Percentiles rank a stretch among this genome's conserved stretches.
phyloP scores from a whole-genome alignment of 768 basidiomycete species.

The Nidularia sp. region DNA sequence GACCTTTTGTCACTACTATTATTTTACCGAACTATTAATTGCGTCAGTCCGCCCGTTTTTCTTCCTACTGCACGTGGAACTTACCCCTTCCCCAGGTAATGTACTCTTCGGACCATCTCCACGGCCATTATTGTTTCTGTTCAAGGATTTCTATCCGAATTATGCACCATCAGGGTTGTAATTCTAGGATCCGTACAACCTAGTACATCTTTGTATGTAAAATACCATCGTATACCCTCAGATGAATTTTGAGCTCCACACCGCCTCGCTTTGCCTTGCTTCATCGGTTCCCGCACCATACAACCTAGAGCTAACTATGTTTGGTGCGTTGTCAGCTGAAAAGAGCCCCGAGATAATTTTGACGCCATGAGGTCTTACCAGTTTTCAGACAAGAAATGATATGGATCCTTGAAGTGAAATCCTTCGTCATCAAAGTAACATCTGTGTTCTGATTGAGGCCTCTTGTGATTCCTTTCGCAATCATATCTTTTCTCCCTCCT shows the following conservation, averaged over 20 bases:
- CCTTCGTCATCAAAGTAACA: constrained; percentile 45
- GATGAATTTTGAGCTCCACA: constrained; percentile 52
- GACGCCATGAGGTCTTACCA: constrained; percentile 18
- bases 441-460: constrained; percentile 49
- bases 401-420: constrained; percentile 50
- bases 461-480: constrained; percentile 45
- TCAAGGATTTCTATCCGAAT: neutral
- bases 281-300: constrained; percentile 44
- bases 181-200: neutral
- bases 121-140: neutral
- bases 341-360: constrained; percentile 1
- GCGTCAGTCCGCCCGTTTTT: neutral
- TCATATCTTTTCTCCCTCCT: constrained; percentile 30
- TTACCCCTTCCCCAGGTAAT: constrained; percentile 9
- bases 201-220: neutral
- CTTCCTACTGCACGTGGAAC: neutral
- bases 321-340: constrained; percentile 6
- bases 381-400: constrained; percentile 50
- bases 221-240: constrained; percentile 13
- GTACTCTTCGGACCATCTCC: constrained; percentile 4
- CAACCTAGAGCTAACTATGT: constrained; percentile 42
- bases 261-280: constrained; percentile 45
- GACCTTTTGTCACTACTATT: neutral
- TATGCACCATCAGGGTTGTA: neutral
- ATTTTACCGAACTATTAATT: neutral